Evolutionary conservation across 805 yeast genomes (phyloP).

Genomic region (Candida sithepensis): DNA sequence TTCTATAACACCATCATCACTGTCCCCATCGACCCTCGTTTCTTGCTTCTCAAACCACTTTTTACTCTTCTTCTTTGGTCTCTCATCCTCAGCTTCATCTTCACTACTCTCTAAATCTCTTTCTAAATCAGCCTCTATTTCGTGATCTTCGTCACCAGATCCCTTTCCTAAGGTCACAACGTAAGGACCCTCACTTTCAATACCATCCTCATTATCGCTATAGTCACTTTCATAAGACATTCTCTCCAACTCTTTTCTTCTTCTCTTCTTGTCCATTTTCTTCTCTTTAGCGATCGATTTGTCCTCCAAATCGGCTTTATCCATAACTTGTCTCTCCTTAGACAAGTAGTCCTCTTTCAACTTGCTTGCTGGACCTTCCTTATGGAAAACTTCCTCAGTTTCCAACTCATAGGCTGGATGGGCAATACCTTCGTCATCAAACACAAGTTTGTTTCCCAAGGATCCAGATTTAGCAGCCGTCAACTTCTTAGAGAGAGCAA

Average conservation of each 20-base stretch:
- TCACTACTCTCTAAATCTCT: slow-evolving; percentile 41
- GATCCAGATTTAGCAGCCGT: slow-evolving; percentile 56
- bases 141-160: slow-evolving; percentile 20
- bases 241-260: slow-evolving; percentile 76
- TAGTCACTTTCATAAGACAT: slow-evolving; percentile 39
- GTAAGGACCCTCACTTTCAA: slow-evolving; percentile 11
- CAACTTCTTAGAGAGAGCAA: slow-evolving; percentile 82
- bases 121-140: slow-evolving; percentile 36
- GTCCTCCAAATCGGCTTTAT: slow-evolving; percentile 68
- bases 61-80: slow-evolving; percentile 34
- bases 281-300: slow-evolving; percentile 73
- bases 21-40: slow-evolving; percentile 6
- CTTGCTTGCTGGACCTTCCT: slow-evolving; percentile 55
- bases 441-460: slow-evolving; percentile 71
- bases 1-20: slow-evolving; percentile 50
- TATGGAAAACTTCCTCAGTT: slow-evolving; percentile 81
- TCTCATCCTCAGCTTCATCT: slow-evolving; percentile 32
- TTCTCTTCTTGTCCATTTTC: slow-evolving; percentile 82
- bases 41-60: slow-evolving; percentile 47
- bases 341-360: slow-evolving; percentile 67
- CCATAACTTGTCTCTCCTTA: slow-evolving; percentile 69
- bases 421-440: slow-evolving; percentile 93
- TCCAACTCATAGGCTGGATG: slow-evolving; percentile 90
- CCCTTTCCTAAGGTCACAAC: slow-evolving; percentile 24
- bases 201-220: slow-evolving; percentile 29